Evolutionary conservation across 352 stramenopile species (phyloP).

Genomic region (Phytopythium kandeliae): DNA sequence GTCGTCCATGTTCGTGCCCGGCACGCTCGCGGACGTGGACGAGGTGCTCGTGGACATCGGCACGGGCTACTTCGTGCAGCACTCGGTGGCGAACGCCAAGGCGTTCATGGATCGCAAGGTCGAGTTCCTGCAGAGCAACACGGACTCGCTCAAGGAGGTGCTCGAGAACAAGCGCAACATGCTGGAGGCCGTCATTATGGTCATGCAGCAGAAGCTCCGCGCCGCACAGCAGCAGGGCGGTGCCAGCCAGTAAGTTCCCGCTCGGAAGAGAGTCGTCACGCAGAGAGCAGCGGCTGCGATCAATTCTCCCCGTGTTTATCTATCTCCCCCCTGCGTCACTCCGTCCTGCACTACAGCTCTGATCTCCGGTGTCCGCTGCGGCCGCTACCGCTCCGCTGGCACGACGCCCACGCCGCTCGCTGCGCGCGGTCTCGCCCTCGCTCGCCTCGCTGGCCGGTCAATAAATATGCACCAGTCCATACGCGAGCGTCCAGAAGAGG

Average conservation of each 20-base stretch:
- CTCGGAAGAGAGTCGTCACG: too few species aligned
- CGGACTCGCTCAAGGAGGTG: conserved; percentile 89
- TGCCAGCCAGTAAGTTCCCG: conserved; percentile 13
- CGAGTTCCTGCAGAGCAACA: conserved; percentile 91
- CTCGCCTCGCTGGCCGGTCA: conserved; percentile 18
- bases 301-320: not conserved
- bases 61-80: conserved; percentile 94
- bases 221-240: conserved; percentile 19
- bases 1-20: conserved; percentile 93
- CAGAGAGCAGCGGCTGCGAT: not conserved
- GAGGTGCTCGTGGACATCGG: conserved; percentile 93
- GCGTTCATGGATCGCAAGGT: conserved; percentile 92
- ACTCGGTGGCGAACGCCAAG: conserved; percentile 83
- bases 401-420: too few species aligned
- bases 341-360: too few species aligned
- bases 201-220: conserved; percentile 85
- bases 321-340: not conserved
- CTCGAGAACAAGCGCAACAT: conserved; percentile 78
- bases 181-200: conserved; percentile 71
- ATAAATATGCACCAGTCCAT: conserved; percentile 90
- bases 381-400: too few species aligned
- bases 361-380: not conserved
- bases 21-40: conserved; percentile 79
- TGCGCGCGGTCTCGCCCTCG: too few species aligned
- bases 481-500: conserved; percentile 87